Conservation (phyloP, 345 rosid species). For the Mallotus nudiflorus region DNA sequence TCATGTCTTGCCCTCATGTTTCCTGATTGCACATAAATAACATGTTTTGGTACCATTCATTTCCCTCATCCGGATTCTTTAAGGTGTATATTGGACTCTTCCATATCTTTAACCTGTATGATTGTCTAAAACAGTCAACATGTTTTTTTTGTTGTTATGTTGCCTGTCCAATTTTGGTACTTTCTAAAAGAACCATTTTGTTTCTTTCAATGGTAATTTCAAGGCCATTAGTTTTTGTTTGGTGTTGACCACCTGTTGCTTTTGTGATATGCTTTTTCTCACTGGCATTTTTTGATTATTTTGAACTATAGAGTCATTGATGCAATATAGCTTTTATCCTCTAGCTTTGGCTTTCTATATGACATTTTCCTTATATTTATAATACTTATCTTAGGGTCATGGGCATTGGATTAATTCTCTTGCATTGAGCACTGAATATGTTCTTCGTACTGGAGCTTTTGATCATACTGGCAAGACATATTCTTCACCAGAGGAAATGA, state of each 20-base stretch:
- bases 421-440: slow-evolving; percentile 91
- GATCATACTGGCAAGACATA: slow-evolving; percentile 82
- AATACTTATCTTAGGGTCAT: slow-evolving; percentile 64
- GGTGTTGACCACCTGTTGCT: not conserved
- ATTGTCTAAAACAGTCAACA: not conserved
- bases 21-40: not conserved
- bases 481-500: slow-evolving; percentile 79
- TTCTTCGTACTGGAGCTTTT: slow-evolving; percentile 94
- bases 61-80: not conserved
- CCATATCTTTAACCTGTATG: not conserved
- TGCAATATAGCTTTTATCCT: not conserved
- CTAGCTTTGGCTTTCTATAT: not conserved
- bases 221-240: not conserved
- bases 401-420: slow-evolving; percentile 98
- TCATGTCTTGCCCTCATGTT: not conserved
- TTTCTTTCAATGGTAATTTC: not conserved
- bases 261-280: not conserved
- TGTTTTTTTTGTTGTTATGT: not conserved
- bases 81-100: not conserved
- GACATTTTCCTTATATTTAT: slow-evolving; percentile 4
- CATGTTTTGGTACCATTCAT: not conserved
- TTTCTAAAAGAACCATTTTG: not conserved
- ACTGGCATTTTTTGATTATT: not conserved
- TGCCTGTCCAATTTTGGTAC: not conserved
- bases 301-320: not conserved